Conservation (phyloP, 352 stramenopile species). For the Plasmopara muralis region DNA sequence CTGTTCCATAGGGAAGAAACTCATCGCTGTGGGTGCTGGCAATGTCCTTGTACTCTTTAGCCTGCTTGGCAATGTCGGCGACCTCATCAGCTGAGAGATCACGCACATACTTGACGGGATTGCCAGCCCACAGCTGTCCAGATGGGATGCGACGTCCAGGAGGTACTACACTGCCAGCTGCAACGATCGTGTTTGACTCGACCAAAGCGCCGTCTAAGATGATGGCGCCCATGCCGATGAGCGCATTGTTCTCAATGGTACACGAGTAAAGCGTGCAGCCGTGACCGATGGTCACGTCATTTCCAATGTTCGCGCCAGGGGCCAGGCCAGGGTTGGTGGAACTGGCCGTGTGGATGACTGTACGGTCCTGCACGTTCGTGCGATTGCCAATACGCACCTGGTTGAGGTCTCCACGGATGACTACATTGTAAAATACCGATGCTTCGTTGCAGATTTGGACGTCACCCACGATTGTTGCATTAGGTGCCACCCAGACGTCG, state of each 20-base stretch:
- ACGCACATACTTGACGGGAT: conserved; percentile 92
- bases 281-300: conserved; percentile 94
- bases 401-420: conserved; percentile 91
- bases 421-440: conserved; percentile 95
- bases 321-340: conserved; percentile 66
- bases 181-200: conserved; percentile 92
- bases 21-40: conserved; percentile 84
- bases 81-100: conserved; percentile 91
- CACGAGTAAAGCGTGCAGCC: conserved; percentile 94
- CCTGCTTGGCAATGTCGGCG: conserved; percentile 83
- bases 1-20: conserved; percentile 86
- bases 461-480: conserved; percentile 94
- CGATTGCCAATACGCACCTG: conserved; percentile 92
- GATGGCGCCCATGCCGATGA: conserved; percentile 95
- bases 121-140: conserved; percentile 94
- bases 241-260: conserved; percentile 92
- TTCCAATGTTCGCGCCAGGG: conserved; percentile 89
- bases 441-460: conserved; percentile 92
- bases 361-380: conserved; percentile 96
- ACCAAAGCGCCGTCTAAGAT: conserved; percentile 90
- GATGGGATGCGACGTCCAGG: conserved; percentile 82
- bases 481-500: conserved; percentile 93
- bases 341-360: conserved; percentile 91
- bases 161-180: conserved; percentile 91
- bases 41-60: conserved; percentile 78